These are phyloP conservation scores for Coniosporium tulheliwenetii DNA, from an alignment of 2,329 filamentous ascomycete genomes.

Conservation along the genomic window DNA sequence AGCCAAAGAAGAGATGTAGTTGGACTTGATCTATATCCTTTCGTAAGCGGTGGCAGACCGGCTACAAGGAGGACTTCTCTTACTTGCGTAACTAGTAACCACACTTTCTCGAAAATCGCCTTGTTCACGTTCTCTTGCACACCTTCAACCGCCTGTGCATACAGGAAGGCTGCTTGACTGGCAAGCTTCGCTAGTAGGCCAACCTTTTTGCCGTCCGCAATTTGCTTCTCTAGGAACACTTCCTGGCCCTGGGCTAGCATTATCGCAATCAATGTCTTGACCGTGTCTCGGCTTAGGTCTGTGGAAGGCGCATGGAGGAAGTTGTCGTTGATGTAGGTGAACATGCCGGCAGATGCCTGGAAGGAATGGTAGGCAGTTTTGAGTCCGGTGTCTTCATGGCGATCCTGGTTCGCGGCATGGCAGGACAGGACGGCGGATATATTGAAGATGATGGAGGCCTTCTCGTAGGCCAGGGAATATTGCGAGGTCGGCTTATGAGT, in stretches of 20 bases:
- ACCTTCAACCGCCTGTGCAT: conserved; percentile 74
- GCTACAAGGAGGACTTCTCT: background rate
- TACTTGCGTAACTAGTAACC: conserved; percentile 65
- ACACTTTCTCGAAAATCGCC: conserved; percentile 86
- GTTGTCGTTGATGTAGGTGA: conserved; percentile 99
- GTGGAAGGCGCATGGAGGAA: conserved; percentile 93
- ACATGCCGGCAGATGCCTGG: conserved; percentile 97
- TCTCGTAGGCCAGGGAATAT: conserved; percentile 93
- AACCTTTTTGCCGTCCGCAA: conserved; percentile 82
- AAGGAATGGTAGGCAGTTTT: conserved; percentile 98
- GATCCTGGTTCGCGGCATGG: conserved; percentile 83
- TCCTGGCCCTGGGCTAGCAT: conserved; percentile 95
- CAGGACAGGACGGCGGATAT: conserved; percentile 94
- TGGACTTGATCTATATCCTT: conserved; percentile 52
- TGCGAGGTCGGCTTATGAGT: conserved; percentile 95
- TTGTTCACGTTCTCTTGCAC: conserved; percentile 85
- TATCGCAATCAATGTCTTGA: conserved; percentile 83
- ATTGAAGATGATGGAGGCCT: conserved; percentile 98
- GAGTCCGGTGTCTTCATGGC: conserved; percentile 79
- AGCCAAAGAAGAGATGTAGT: conserved; percentile 68
- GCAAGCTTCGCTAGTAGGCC: conserved; percentile 84
- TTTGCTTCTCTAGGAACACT: conserved; percentile 93
- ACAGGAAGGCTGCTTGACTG: conserved; percentile 78
- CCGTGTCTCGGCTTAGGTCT: conserved; percentile 88
- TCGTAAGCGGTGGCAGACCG: too few relatives aligned